Percentiles rank a stretch among this genome's conserved stretches.
phyloP scores from a whole-genome alignment of 2,329 filamentous ascomycete species.

The Fusarium mangiferae region DNA sequence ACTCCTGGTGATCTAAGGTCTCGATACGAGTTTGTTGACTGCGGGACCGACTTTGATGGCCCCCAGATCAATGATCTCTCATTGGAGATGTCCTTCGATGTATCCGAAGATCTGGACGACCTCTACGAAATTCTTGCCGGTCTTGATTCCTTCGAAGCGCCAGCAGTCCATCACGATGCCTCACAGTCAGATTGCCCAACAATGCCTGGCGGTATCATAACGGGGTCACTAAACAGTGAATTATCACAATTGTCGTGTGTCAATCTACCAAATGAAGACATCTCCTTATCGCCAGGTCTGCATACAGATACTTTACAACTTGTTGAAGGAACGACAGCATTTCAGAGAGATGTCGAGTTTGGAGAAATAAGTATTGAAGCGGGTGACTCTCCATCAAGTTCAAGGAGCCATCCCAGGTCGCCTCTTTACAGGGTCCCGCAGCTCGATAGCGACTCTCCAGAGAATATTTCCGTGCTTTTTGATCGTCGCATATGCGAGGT shows the following conservation, averaged over 20 bases:
- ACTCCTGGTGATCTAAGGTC: not conserved
- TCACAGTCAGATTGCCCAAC: not conserved
- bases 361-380: not conserved
- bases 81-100: not conserved
- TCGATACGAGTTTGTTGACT: not conserved
- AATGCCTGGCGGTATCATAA: no score
- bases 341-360: not conserved
- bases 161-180: not conserved
- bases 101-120: not conserved
- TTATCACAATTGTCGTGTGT: fast-evolving
- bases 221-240: not conserved
- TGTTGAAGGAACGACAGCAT: not conserved
- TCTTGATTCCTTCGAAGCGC: not conserved
- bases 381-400: not conserved
- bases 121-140: not conserved
- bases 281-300: not conserved
- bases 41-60: not conserved
- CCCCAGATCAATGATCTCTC: not conserved
- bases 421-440: not conserved
- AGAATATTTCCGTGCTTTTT: not conserved
- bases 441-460: not conserved
- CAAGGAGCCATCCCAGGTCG: not conserved
- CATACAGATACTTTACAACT: not conserved
- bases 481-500: not conserved
- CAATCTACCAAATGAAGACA: not conserved